Evolutionary conservation across 2,329 filamentous ascomycete genomes (phyloP).

Genomic region (Hortaea werneckii): DNA sequence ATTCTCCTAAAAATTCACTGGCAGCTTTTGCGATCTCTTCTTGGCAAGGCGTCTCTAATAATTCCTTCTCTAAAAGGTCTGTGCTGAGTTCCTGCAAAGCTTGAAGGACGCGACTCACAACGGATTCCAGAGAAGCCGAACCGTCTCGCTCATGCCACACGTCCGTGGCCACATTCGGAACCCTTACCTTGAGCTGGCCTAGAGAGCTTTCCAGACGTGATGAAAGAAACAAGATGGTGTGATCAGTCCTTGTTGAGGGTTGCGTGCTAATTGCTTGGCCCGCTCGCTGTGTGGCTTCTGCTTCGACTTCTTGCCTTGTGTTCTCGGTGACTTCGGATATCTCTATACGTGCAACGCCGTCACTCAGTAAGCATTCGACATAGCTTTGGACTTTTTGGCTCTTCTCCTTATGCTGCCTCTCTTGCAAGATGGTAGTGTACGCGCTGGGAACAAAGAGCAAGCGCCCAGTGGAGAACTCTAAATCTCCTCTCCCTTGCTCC

Average conservation of each 20-base stretch:
- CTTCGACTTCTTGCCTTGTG: too few species aligned
- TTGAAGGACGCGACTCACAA: neutral
- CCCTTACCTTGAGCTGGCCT: neutral
- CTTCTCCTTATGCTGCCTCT: neutral
- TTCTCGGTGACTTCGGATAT: neutral
- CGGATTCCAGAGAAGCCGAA: neutral
- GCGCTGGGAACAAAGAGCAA: slow-evolving; percentile 1
- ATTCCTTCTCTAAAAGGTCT: neutral
- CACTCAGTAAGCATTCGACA: neutral
- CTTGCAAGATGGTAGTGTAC: neutral
- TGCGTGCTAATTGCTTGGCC: too few species aligned
- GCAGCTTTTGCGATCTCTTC: neutral
- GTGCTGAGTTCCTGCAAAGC: neutral
- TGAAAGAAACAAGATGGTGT: too few species aligned
- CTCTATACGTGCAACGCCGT: neutral
- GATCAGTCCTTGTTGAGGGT: too few species aligned
- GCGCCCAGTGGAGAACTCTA: neutral
- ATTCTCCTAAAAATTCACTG: slow-evolving; percentile 4
- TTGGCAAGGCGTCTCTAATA: neutral
- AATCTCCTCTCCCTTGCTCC: neutral
- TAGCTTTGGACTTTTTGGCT: neutral
- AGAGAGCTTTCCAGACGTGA: neutral
- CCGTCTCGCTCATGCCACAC: neutral
- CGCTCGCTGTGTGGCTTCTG: too few species aligned
- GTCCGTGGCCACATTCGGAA: neutral